phyloP scores from a whole-genome alignment of 2,329 filamentous ascomycete genomes.

The Colletotrichum godetiae region DNA sequence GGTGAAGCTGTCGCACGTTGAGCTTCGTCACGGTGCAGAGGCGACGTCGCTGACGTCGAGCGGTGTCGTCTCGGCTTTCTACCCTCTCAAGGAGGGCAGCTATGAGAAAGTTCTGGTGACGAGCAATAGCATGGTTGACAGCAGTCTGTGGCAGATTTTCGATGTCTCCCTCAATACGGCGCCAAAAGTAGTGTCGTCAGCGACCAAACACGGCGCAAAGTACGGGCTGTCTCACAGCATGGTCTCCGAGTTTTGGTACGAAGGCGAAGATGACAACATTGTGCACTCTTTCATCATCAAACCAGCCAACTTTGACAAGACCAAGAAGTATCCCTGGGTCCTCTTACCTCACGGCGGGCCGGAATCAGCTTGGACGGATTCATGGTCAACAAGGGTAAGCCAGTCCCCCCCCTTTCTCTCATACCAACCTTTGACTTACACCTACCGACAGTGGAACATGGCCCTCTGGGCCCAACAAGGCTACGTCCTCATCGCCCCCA shows the following conservation, averaged over 20 bases:
- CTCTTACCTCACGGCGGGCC: constrained; percentile 54
- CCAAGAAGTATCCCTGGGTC: constrained; percentile 50
- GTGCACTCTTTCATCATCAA: constrained; percentile 54
- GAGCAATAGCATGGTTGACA: constrained; percentile 51
- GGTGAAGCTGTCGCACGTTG: constrained; percentile 45
- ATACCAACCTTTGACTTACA: neutral
- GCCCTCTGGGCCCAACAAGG: constrained; percentile 70
- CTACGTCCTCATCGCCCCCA: constrained; percentile 69
- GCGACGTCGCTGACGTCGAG: constrained; percentile 41
- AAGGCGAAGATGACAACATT: constrained; percentile 47
- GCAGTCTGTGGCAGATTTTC: constrained; percentile 50
- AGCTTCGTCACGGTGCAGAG: constrained; percentile 43
- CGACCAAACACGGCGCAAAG: constrained; percentile 44
- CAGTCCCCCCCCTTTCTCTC: neutral
- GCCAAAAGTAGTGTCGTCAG: constrained; percentile 44
- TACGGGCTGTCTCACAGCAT: constrained; percentile 49
- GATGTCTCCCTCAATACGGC: constrained; percentile 38
- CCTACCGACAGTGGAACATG: constrained; percentile 58
- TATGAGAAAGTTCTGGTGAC: constrained; percentile 48
- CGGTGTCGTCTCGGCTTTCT: constrained; percentile 43
- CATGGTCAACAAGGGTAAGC: constrained; percentile 58
- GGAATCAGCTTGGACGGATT: constrained; percentile 61
- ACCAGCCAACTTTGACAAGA: constrained; percentile 50
- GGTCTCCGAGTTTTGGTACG: constrained; percentile 53
- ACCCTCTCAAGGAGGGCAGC: constrained; percentile 41